These are phyloP conservation scores for Galerina sulciceps DNA, from an alignment of 768 basidiomycete genomes.

Conservation along the genomic window DNA sequence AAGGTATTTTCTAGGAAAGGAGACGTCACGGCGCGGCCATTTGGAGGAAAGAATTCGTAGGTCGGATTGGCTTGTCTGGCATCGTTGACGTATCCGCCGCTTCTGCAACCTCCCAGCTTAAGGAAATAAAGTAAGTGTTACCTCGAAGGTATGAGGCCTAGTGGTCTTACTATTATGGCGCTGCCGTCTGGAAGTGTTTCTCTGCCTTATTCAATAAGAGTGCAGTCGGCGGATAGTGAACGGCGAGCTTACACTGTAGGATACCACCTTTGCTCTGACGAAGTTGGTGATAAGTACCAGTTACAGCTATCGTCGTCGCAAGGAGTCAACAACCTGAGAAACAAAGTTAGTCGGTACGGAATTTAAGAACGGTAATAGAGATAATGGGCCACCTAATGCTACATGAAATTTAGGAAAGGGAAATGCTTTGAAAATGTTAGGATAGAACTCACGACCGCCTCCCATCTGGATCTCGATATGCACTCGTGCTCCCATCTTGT, in stretches of 20 bases:
- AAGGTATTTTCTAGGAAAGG: constrained; percentile 70
- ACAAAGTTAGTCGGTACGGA: neutral
- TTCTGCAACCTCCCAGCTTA: constrained; percentile 60
- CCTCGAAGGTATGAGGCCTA: neutral
- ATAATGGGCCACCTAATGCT: constrained; percentile 46
- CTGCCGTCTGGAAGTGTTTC: constrained; percentile 66
- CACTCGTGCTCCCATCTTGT: constrained; percentile 48
- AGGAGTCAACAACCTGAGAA: constrained; percentile 59
- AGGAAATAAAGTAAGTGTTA: neutral
- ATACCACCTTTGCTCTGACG: constrained; percentile 73
- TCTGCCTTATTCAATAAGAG: constrained; percentile 29
- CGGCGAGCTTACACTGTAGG: constrained; percentile 57
- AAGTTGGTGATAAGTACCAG: constrained; percentile 47
- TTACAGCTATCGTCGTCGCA: constrained; percentile 64
- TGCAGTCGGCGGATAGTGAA: neutral
- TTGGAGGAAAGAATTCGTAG: constrained; percentile 77
- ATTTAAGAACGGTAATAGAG: neutral
- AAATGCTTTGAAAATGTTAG: neutral
- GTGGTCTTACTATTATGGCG: constrained; percentile 55
- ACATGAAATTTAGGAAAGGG: neutral
- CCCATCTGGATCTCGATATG: constrained; percentile 64
- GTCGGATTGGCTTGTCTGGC: constrained; percentile 72
- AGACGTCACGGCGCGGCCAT: constrained; percentile 57
- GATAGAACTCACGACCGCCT: constrained; percentile 50
- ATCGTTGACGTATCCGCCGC: constrained; percentile 77